Evolutionary conservation across 139 green algal genomes (phyloP), one percentile per base, ranked within the genome.

Genomic region (Spirogloea muscicola): DNA sequence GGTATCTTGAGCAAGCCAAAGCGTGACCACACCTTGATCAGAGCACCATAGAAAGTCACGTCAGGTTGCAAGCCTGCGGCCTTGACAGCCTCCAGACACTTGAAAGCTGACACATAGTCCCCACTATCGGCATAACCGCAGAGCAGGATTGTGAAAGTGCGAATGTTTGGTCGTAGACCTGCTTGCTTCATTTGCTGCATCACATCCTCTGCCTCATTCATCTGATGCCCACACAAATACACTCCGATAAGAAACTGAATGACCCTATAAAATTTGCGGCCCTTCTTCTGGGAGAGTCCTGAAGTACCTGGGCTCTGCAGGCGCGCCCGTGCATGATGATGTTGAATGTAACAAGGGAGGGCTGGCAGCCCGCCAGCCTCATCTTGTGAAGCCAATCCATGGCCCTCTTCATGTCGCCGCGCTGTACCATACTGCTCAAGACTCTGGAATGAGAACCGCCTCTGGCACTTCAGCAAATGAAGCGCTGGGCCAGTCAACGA

Each of bases 11-110:
- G n/a, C n/a, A n/a, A n/a, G n/a, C n/a, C n/a, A n/a, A n/a, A n/a
- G n/a, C n/a, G n/a, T n/a, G n/a, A n/a, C n/a, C 55, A 64, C 10
- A 40, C 55, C 55, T 64, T 64, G 36, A 64, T 16, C 10, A 64
- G 55, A 10, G 55, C 55, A 64, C 55, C 36, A 13, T 49, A 64
- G 36, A 40, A 10, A 42, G 55, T 16, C 29, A 64, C 55, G 36
- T 64, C 55, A 21, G 55, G 10, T 27, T 10, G 36, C 9, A 64
- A 13, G 10, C 55, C 55, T 16, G 29, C 13, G 29, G 29, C 55
- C 36, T 64, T 38, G 10, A 64, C 39, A 13, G 10, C 10, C 36
- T 40, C 10, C 10, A 64, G 39, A 9, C 10, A 40, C 10, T 38
- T 13, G 10, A 64, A 13, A 13, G 55, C 55, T 40, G 55, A 10